A percentile compares a stretch with the other conserved stretches of the same genome.
Conservation (phyloP, 805 yeast genomes). For the Candida rishiriensis region DNA sequence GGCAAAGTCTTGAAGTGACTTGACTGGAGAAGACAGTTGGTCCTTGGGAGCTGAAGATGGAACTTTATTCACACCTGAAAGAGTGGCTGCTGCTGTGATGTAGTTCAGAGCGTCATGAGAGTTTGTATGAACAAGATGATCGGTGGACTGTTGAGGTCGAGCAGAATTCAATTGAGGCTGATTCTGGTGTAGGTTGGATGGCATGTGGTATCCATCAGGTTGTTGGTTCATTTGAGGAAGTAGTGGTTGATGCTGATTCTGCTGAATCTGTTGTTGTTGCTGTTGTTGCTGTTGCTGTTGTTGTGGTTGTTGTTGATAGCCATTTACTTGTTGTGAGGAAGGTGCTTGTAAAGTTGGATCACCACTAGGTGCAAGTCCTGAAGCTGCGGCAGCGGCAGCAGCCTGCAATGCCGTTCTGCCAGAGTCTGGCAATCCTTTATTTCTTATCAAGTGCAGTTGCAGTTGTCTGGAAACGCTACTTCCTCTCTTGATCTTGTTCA, state of each 20-base stretch:
- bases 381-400: conserved; percentile 2
- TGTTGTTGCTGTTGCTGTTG: conserved; percentile 15
- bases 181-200: neutral
- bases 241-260: neutral
- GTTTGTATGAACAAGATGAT: conserved; percentile 7
- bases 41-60: conserved; percentile 10
- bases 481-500: conserved; percentile 73
- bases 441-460: conserved; percentile 66
- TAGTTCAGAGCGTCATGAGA: conserved; percentile 26
- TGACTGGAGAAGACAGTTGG: conserved; percentile 20
- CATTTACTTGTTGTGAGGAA: conserved; percentile 9
- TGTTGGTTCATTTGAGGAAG: neutral
- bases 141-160: conserved; percentile 1
- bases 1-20: conserved; percentile 9
- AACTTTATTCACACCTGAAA: conserved; percentile 15
- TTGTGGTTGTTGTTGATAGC: conserved; percentile 11
- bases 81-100: conserved; percentile 24
- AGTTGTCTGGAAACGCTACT: conserved; percentile 76
- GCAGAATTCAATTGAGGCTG: no score
- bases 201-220: neutral
- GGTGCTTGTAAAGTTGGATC: neutral
- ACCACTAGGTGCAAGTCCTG: neutral
- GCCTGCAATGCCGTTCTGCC: conserved; percentile 23
- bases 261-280: neutral
- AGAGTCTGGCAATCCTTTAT: conserved; percentile 48